Conservation (phyloP, 257 asterid species). For the Thymus quinquecostatus region DNA sequence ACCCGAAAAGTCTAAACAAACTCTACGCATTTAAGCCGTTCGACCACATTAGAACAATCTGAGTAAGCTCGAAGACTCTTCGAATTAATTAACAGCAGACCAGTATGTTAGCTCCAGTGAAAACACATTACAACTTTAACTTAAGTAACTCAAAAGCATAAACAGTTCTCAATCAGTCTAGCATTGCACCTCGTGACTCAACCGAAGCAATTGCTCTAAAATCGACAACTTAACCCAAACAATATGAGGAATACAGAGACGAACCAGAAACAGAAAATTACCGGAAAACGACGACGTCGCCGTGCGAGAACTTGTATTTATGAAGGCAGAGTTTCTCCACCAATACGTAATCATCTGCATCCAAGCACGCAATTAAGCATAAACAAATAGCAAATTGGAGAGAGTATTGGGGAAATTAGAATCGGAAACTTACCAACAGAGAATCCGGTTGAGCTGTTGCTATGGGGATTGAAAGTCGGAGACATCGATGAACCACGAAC, state of each 20-base stretch:
- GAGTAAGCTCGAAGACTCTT: background rate
- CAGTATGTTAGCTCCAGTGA: too few species aligned
- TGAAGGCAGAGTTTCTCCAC: conserved; percentile 83
- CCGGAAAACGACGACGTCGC: conserved; percentile 86
- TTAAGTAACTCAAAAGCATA: background rate
- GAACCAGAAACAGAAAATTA: conserved; percentile 30
- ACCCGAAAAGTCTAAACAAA: background rate
- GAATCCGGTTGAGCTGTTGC: conserved; percentile 33
- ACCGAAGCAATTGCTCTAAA: background rate
- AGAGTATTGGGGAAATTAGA: background rate
- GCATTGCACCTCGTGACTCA: background rate
- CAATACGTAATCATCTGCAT: conserved; percentile 73
- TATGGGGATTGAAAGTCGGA: conserved; percentile 82
- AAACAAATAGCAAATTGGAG: background rate
- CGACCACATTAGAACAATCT: conserved; percentile 9
- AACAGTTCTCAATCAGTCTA: background rate
- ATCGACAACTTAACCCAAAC: background rate
- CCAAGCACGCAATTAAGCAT: conserved; percentile 5
- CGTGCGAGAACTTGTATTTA: conserved; percentile 73
- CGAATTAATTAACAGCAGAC: too few species aligned
- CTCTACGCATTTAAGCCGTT: background rate
- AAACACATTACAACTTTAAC: too few species aligned
- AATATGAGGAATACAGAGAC: too few species aligned
- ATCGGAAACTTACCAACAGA: conserved; percentile 46
- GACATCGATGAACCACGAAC: conserved; percentile 87